phyloP scores from a whole-genome alignment of 129 eudicot genomes.

The Escallonia rubra region DNA sequence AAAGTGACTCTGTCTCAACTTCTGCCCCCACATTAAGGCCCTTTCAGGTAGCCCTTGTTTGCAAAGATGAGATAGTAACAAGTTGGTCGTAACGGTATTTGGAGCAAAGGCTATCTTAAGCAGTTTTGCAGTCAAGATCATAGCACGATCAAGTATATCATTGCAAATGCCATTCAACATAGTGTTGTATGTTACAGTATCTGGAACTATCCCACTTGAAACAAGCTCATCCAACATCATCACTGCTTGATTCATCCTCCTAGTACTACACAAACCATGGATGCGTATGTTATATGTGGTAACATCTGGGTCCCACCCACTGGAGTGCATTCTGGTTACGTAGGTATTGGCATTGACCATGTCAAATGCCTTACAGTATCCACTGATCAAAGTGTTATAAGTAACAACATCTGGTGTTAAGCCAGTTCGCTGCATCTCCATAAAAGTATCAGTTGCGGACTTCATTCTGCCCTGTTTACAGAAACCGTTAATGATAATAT shows the following conservation, averaged over 20 bases:
- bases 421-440: conserved; percentile 50
- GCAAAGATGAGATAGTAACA: conserved; percentile 66
- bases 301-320: conserved; percentile 76
- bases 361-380: conserved; percentile 76
- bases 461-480: conserved; percentile 85
- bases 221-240: conserved; percentile 72
- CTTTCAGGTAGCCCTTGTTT: conserved; percentile 80
- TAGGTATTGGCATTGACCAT: conserved; percentile 59
- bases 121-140: conserved; percentile 79
- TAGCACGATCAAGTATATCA: conserved; percentile 65
- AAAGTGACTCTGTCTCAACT: conserved; percentile 55
- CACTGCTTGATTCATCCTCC: conserved; percentile 56
- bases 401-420: conserved; percentile 71
- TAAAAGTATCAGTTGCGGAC: conserved; percentile 53
- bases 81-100: conserved; percentile 70
- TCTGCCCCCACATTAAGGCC: conserved; percentile 82
- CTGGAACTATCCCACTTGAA: conserved; percentile 68
- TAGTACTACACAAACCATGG: conserved; percentile 60
- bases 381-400: conserved; percentile 80
- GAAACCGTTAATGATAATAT: conserved; percentile 73
- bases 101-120: conserved; percentile 91
- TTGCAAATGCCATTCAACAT: conserved; percentile 75
- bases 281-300: conserved; percentile 79
- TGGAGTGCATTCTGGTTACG: conserved; percentile 44
- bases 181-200: conserved; percentile 80